These are phyloP conservation scores for bread wheat (Triticum aestivum) DNA, from an alignment of 176 grass and related monocot genomes.

Conservation along the genomic window DNA sequence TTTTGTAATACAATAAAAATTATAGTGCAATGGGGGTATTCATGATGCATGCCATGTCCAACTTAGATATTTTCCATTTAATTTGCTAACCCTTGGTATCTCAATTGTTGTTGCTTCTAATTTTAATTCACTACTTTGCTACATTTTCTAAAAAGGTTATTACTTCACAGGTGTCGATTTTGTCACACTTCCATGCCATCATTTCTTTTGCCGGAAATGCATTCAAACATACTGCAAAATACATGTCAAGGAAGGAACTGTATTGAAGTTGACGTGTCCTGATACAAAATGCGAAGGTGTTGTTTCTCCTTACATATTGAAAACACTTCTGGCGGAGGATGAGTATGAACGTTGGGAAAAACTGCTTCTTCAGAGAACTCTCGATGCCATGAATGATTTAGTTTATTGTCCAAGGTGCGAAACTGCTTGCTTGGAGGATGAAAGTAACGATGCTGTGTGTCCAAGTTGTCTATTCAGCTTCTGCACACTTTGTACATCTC, in stretches of 20 bases:
- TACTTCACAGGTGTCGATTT: conserved; percentile 55
- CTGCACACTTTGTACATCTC: conserved; percentile 64
- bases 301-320: conserved; percentile 62
- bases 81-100: conserved; percentile 11
- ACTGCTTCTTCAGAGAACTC: conserved; percentile 65
- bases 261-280: conserved; percentile 69
- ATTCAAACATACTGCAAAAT: conserved; percentile 69
- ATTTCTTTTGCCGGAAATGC: conserved; percentile 87
- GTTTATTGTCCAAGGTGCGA: conserved; percentile 80
- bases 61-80: conserved; percentile 6
- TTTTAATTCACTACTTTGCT: conserved; percentile 17
- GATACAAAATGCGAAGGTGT: conserved; percentile 53
- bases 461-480: conserved; percentile 80
- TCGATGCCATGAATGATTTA: conserved; percentile 71
- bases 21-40: background rate
- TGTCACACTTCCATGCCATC: conserved; percentile 68
- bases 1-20: background rate
- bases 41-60: background rate
- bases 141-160: background rate
- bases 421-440: conserved; percentile 78
- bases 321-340: conserved; percentile 59
- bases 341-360: conserved; percentile 72
- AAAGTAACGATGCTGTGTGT: conserved; percentile 61
- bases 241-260: conserved; percentile 68
- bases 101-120: conserved; percentile 18